Evolutionary conservation across 1,139 yeast genomes (phyloP).

Genomic region (Scheffersomyces parashehatae): DNA sequence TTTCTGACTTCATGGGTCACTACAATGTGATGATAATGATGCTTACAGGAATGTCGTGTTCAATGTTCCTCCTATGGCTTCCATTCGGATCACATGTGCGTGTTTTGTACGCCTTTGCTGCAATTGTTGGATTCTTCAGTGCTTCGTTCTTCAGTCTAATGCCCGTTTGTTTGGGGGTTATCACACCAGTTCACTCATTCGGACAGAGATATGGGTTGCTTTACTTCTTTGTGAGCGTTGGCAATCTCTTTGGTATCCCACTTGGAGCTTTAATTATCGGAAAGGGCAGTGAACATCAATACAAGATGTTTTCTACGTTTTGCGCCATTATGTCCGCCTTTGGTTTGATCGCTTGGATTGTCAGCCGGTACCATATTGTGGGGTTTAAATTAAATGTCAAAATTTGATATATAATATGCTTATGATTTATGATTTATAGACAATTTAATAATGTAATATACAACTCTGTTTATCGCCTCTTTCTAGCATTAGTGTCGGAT

Average conservation of each 20-base stretch:
- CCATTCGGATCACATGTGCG: conserved; percentile 38
- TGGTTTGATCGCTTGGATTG: conserved; percentile 33
- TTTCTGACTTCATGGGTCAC: conserved; percentile 39
- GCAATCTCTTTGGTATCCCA: conserved; percentile 45
- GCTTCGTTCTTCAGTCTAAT: conserved; percentile 34
- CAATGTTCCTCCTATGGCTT: conserved; percentile 37
- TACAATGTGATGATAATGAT: conserved; percentile 41
- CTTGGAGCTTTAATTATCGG: conserved; percentile 46
- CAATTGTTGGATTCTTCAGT: conserved; percentile 33
- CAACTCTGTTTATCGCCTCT: conserved; percentile 1
- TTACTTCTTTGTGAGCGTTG: conserved; percentile 40
- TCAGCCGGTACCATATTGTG: conserved; percentile 33
- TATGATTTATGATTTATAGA: conserved; percentile 1
- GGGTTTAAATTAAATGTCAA: conserved; percentile 34
- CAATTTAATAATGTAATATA: neutral
- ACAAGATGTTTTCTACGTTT: conserved; percentile 35
- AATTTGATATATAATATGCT: conserved; percentile 16
- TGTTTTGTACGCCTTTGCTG: conserved; percentile 36
- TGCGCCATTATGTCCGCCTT: conserved; percentile 32
- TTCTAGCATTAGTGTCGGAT: neutral
- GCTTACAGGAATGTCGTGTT: conserved; percentile 30
- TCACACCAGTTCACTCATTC: conserved; percentile 38
- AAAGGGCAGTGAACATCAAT: conserved; percentile 28
- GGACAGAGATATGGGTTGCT: conserved; percentile 45
- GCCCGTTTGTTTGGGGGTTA: conserved; percentile 43